phyloP scores from a whole-genome alignment of 306 rosid genomes.

The Vachellia collinsii region DNA sequence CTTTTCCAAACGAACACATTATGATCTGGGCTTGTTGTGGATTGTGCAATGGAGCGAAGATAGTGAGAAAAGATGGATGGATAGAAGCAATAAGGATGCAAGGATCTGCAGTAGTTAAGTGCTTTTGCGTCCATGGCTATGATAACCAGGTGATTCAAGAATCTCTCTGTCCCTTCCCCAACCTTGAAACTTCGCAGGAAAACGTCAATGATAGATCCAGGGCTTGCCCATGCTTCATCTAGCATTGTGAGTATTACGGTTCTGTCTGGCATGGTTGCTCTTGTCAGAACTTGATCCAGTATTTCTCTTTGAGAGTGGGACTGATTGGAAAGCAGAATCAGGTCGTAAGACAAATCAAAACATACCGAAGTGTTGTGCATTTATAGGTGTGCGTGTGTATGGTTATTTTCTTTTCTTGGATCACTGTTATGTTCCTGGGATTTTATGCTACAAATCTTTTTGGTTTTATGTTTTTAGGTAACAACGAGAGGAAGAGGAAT shows the following conservation, averaged over 20 bases:
- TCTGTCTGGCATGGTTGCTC: constrained; percentile 46
- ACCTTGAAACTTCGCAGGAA: constrained; percentile 55
- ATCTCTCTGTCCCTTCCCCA: constrained; percentile 49
- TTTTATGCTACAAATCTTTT: not conserved
- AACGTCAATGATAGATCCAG: constrained; percentile 59
- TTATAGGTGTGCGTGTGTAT: not conserved
- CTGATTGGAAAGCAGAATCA: constrained; percentile 23
- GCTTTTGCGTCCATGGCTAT: constrained; percentile 48
- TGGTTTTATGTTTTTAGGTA: not conserved
- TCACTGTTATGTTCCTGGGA: not conserved
- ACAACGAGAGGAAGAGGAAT: not conserved
- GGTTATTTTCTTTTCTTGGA: not conserved
- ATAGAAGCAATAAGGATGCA: constrained; percentile 59
- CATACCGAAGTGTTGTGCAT: not conserved
- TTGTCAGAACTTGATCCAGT: constrained; percentile 35
- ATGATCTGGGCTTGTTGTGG: constrained; percentile 10
- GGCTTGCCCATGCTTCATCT: constrained; percentile 52
- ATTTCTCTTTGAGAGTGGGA: constrained; percentile 31
- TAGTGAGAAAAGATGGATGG: constrained; percentile 39
- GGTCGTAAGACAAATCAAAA: not conserved
- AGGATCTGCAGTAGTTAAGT: constrained; percentile 42
- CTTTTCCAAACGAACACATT: constrained; percentile 36
- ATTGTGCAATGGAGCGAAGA: constrained; percentile 24
- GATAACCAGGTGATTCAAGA: constrained; percentile 57
- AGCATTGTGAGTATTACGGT: constrained; percentile 57